phyloP scores from a whole-genome alignment of 2,329 filamentous ascomycete species.

The Leptosphaerulina australis region DNA sequence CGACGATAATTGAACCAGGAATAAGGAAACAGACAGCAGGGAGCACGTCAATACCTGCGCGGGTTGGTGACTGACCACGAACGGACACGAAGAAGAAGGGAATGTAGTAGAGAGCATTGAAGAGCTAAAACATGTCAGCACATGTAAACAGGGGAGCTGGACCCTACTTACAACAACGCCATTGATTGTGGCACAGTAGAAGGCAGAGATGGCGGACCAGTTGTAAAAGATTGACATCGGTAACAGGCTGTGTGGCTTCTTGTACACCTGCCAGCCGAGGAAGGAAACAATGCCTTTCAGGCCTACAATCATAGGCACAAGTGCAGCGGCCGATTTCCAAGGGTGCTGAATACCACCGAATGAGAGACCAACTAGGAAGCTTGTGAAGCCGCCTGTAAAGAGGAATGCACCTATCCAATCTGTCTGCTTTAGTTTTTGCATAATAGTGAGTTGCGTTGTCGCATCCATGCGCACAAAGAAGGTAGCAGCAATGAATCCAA shows the following conservation, averaged over 20 bases:
- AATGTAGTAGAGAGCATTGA: conserved; percentile 52
- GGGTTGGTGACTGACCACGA: conserved; percentile 40
- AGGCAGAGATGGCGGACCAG: conserved; percentile 47
- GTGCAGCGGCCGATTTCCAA: conserved; percentile 50
- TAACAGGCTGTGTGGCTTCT: conserved; percentile 47
- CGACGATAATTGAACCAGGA: conserved; percentile 35
- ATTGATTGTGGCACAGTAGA: conserved; percentile 51
- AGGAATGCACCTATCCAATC: conserved; percentile 54
- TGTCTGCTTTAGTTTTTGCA: conserved; percentile 36
- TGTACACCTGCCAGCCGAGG: conserved; percentile 46
- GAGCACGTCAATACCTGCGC: conserved; percentile 50
- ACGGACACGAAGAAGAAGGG: conserved; percentile 51
- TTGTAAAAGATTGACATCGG: conserved; percentile 48
- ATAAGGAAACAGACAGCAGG: conserved; percentile 44
- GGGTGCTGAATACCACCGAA: conserved; percentile 51
- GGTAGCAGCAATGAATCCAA: conserved; percentile 33
- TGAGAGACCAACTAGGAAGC: conserved; percentile 51
- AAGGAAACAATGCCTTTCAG: conserved; percentile 38
- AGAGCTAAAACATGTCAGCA: conserved; percentile 42
- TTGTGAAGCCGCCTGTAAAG: conserved; percentile 47
- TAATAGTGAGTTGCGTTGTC: conserved; percentile 22
- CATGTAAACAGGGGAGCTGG: background rate
- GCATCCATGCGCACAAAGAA: conserved; percentile 33
- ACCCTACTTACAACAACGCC: conserved; percentile 50
- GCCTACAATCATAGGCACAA: conserved; percentile 50